Base-by-base conservation (phyloP, 2,329 filamentous ascomycete species). In the Polytolypa hystricis region DNA sequence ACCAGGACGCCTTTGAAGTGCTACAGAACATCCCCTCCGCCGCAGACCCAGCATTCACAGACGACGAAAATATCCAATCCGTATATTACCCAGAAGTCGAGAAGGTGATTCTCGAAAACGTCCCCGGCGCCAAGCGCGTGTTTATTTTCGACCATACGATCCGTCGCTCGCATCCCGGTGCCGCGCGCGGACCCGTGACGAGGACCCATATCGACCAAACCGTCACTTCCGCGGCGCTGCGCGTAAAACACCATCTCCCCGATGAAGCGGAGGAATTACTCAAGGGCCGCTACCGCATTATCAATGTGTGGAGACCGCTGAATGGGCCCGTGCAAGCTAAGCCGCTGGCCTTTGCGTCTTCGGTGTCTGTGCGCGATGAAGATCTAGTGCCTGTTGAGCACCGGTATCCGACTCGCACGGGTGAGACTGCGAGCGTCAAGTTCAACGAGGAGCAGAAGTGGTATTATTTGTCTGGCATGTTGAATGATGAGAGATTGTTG, bases 81-180 rank as follows among this genome's bases (percentile, higher is more conserved):
- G 70, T 76, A 37, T 95, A 93, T 67, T 95, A 95, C 64, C 81
- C 84, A 0, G 85, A 94, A 55, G 74, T 93, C 6, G 80, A 87
- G 60, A 57, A 70, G 33, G 64, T 93, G 17, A 65, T 95, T 1
- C 63, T 86, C 2, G 62, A 74, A 10, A 59, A 74, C 39, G 67
- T 93, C 11, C 77, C 79, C 0, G 82, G 80, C 36, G 70, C 74
- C 17, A 69, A 73, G 39, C 69, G 70, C 4, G 66, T 93, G 19
- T 65, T 84, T 47, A 64, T 93, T 53, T 94, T 93, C 61, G 85
- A 93, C 66, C 83, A 94, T 64, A 93, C 85, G 5, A 75, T 93
- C 56, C 80, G 86, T n/a, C 74, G 81, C 28, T 66, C 74, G 8
- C 54, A 60, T 2, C 70, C 76, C 0, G 58, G 65, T 36, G 72